These are phyloP conservation scores for Polyporus tsugae DNA, from an alignment of 1,284 basidiomycete species.

Conservation along the genomic window DNA sequence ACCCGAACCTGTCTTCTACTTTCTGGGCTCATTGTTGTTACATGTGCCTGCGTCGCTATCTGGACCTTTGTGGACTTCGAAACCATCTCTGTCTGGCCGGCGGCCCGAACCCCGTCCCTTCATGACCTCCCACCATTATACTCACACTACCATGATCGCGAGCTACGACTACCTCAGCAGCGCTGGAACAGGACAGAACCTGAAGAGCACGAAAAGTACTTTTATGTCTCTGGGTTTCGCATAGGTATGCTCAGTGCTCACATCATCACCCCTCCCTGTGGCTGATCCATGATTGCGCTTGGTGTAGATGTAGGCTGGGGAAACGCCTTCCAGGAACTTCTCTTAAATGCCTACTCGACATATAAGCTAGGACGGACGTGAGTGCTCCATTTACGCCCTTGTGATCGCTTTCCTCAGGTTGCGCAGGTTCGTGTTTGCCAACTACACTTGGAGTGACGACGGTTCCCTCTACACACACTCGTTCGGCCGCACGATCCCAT, in stretches of 20 bases:
- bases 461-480: conserved; percentile 35
- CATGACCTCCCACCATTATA: conserved; percentile 25
- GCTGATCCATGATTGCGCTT: neutral
- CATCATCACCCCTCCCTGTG: neutral
- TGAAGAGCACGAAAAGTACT: conserved; percentile 19
- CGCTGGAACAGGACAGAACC: conserved; percentile 16
- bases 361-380: conserved; percentile 52
- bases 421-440: conserved; percentile 63
- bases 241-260: neutral
- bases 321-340: conserved; percentile 61
- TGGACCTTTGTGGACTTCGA: neutral
- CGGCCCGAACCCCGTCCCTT: neutral
- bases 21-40: neutral
- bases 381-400: conserved; percentile 29
- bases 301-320: conserved; percentile 50
- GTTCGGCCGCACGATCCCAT: conserved; percentile 55
- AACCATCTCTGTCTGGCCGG: neutral
- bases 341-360: conserved; percentile 57
- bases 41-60: neutral
- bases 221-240: conserved; percentile 17
- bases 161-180: conserved; percentile 25
- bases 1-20: neutral
- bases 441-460: conserved; percentile 62
- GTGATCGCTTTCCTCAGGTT: neutral
- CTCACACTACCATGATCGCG: conserved; percentile 15